Base-by-base conservation (phyloP, 1,284 basidiomycete genomes). In the Stereum hirsutum region DNA sequence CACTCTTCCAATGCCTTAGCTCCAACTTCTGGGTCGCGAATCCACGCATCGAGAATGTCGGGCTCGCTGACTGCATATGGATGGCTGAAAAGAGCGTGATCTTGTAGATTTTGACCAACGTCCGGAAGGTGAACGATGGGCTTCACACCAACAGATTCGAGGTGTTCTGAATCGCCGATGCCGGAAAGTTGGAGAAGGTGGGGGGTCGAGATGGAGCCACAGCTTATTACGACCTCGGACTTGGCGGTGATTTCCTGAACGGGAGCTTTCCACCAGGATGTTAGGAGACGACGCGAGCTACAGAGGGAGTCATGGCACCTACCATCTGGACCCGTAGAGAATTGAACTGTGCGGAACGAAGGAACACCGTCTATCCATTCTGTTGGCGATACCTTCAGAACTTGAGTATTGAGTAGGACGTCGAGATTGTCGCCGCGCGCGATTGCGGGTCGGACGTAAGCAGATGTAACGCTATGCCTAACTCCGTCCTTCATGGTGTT, bases 91-190 rank as follows among this genome's bases (percentile, higher is more conserved):
- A 56, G 47, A 2, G 58, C 46, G 35, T 69, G 66, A 44, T 67
- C 65, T 12, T 54, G 51, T 14, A 74, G 52, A 48, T 74, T 71
- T 51, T 66, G 57, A 15, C 72, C 72, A 25, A 72, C 69, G 42
- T 58, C 55, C 5, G 63, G 60, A 32, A 31, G 46, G 49, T 61
- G 43, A 8, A 63, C 46, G 5, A 65, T 47, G 2, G 59, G 42
- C 1, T 46, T 45, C 41, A 62, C 58, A 21, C 60, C 59, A n/a
- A 56, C 49, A 11, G 46, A 44, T 32, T 19, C 24, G 17, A 68
- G 56, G 3, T 60, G 51, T 12, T 39, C 40, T 30, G 46, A 42
- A 48, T 54, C 48, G 14, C 72, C 73, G 44, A 75, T 70, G 25
- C 74, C 73, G 12, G 49, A 52, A 17, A 51, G 47, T 33, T 44